phyloP scores from a whole-genome alignment of 1,284 basidiomycete genomes.

The Sporisorium iseilematis-ciliati region DNA sequence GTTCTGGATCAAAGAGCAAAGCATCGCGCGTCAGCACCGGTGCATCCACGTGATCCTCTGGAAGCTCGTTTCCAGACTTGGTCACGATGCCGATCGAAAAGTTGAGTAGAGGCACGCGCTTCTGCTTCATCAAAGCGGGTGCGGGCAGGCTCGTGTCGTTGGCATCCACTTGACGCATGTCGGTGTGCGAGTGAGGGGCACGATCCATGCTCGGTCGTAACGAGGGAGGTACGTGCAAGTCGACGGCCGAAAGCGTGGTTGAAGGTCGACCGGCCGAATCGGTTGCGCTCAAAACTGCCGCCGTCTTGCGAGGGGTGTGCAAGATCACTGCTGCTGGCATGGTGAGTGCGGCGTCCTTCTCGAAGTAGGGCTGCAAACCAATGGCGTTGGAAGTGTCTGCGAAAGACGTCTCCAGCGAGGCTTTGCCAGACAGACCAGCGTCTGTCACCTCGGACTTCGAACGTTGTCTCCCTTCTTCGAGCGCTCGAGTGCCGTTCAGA shows the following conservation, averaged over 20 bases:
- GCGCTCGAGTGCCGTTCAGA: neutral
- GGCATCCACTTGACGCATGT: constrained; percentile 15
- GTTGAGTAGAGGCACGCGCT: constrained; percentile 40
- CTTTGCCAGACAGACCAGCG: constrained; percentile 12
- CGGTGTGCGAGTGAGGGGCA: constrained; percentile 15
- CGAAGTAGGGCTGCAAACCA: constrained; percentile 6
- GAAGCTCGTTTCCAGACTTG: constrained; percentile 17
- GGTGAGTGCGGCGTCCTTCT: constrained; percentile 26
- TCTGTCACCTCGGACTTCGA: constrained; percentile 25
- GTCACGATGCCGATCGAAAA: constrained; percentile 39
- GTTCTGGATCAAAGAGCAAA: constrained; percentile 45
- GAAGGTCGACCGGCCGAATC: constrained; percentile 15
- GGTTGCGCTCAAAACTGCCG: constrained; percentile 2
- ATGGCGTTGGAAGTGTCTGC: constrained; percentile 12
- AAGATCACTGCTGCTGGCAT: constrained; percentile 33
- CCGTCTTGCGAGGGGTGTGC: constrained; percentile 27
- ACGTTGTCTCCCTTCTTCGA: constrained; percentile 24
- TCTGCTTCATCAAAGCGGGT: constrained; percentile 26
- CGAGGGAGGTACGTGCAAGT: constrained; percentile 7
- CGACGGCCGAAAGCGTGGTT: constrained; percentile 7
- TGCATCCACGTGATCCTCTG: constrained; percentile 15
- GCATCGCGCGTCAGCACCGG: constrained; percentile 46
- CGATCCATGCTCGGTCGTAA: constrained; percentile 27
- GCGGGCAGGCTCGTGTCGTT: constrained; percentile 3
- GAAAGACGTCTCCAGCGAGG: constrained; percentile 17